phyloP scores from a whole-genome alignment of 768 basidiomycete genomes.

The Lyophyllum shimeji region DNA sequence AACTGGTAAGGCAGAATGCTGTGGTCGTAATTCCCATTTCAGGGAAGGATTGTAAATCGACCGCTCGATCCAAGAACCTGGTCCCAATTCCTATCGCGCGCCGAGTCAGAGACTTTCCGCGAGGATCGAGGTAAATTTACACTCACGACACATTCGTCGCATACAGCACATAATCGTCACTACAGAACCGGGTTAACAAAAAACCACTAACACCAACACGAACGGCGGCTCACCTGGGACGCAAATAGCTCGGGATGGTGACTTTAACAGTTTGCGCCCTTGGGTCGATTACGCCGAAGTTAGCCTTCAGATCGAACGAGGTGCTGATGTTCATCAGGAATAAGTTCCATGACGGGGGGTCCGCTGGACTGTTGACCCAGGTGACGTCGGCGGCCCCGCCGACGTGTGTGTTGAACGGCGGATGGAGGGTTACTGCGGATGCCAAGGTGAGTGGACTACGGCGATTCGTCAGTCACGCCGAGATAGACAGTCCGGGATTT shows the following conservation, averaged over 20 bases:
- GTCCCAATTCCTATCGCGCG: conserved; percentile 10
- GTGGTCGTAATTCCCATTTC: neutral
- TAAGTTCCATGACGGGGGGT: conserved; percentile 13
- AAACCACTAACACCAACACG: neutral
- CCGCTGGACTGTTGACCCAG: conserved; percentile 11
- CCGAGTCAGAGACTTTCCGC: neutral
- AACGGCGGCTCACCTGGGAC: conserved; percentile 4
- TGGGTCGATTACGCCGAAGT: conserved; percentile 14
- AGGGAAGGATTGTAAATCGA: conserved; percentile 4
- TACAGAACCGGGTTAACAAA: neutral
- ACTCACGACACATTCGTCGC: conserved; percentile 15
- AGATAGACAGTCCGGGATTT: neutral
- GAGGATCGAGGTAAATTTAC: neutral
- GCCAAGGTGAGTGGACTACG: neutral
- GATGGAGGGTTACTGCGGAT: conserved; percentile 3
- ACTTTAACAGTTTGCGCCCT: conserved; percentile 2
- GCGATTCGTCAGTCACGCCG: too few relatives aligned
- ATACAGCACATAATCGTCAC: conserved; percentile 19
- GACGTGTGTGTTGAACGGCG: conserved; percentile 13
- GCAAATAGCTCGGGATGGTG: conserved; percentile 3
- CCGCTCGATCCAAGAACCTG: conserved; percentile 13
- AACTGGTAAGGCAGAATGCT: neutral
- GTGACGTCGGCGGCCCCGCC: conserved; percentile 11
- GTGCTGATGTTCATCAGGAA: conserved; percentile 20
- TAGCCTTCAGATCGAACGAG: conserved; percentile 17